Evolutionary conservation across 2,329 filamentous ascomycete genomes (phyloP).

Genomic region (Emergomyces pasteurianus): DNA sequence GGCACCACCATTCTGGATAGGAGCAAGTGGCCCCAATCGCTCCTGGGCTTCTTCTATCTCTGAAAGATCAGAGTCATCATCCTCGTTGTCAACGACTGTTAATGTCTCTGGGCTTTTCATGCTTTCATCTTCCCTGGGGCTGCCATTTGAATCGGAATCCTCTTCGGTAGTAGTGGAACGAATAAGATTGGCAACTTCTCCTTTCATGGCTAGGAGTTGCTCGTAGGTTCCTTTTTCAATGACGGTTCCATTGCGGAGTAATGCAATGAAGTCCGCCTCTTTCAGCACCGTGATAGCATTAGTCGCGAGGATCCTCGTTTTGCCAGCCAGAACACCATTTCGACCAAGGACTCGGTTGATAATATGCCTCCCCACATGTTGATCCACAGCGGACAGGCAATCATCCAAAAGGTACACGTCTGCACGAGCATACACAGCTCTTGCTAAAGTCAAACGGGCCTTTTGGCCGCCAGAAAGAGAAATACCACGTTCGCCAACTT

Average conservation of each 20-base stretch:
- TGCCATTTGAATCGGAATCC: slow-evolving; percentile 41
- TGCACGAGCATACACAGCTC: slow-evolving; percentile 92
- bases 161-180: slow-evolving; percentile 53
- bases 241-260: slow-evolving; percentile 72
- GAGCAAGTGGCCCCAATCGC: slow-evolving; percentile 59
- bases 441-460: slow-evolving; percentile 78
- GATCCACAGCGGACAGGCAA: slow-evolving; percentile 91
- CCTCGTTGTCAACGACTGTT: slow-evolving; percentile 37
- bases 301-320: slow-evolving; percentile 86
- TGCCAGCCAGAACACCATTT: slow-evolving; percentile 67
- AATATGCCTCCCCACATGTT: slow-evolving; percentile 87
- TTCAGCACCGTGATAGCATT: slow-evolving; percentile 87
- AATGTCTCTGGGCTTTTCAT: slow-evolving; percentile 56
- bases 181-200: slow-evolving; percentile 73
- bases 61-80: slow-evolving; percentile 39
- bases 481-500: slow-evolving; percentile 93
- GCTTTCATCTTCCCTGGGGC: slow-evolving; percentile 41
- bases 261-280: slow-evolving; percentile 77
- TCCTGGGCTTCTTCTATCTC: slow-evolving; percentile 55
- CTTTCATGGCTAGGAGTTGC: slow-evolving; percentile 87
- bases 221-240: slow-evolving; percentile 82
- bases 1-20: slow-evolving; percentile 54
- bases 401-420: slow-evolving; percentile 94
- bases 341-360: slow-evolving; percentile 88
- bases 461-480: slow-evolving; percentile 94